Evolutionary conservation across 371 early-diverging fungal species (phyloP).

Genomic region (Mortierella sp.): DNA sequence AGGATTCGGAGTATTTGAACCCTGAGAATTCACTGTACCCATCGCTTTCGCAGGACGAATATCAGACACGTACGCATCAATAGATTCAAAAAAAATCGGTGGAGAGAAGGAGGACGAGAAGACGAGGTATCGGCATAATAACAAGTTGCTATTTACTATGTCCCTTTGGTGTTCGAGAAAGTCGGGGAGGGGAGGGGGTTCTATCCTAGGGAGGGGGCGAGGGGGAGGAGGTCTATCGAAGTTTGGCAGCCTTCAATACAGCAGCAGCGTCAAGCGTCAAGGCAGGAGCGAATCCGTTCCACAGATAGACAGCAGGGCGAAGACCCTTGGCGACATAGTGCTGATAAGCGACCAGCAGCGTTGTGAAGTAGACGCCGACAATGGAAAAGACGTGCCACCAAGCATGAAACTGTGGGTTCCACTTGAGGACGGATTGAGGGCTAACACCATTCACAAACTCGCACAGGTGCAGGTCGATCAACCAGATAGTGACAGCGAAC

Average conservation of each 20-base stretch:
- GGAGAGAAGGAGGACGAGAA: too few species aligned
- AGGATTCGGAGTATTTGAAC: slow-evolving; percentile 50
- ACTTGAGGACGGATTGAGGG: slow-evolving; percentile 31
- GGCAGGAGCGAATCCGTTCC: slow-evolving; percentile 44
- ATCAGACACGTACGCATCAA: slow-evolving; percentile 11
- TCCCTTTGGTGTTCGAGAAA: too few species aligned
- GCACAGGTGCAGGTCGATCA: slow-evolving; percentile 45
- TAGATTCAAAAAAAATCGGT: slow-evolving; percentile 4
- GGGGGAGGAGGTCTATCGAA: background rate
- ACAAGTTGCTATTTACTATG: too few species aligned
- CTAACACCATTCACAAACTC: slow-evolving; percentile 52
- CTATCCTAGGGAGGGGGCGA: too few species aligned
- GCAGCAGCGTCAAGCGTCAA: slow-evolving; percentile 18
- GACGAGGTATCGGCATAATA: too few species aligned
- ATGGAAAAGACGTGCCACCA: slow-evolving; percentile 53
- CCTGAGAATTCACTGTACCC: slow-evolving; percentile 46
- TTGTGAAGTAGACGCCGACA: slow-evolving; percentile 40
- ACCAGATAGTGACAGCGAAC: slow-evolving; percentile 45
- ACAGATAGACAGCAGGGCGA: slow-evolving; percentile 33
- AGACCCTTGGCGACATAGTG: slow-evolving; percentile 43
- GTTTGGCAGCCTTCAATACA: slow-evolving; percentile 8
- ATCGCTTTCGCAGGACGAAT: slow-evolving; percentile 36
- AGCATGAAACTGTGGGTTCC: slow-evolving; percentile 53
- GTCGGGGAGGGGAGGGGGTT: too few species aligned
- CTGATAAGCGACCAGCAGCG: slow-evolving; percentile 39